phyloP scores from a whole-genome alignment of 1,284 basidiomycete species.

The Chalciporus piperatoides region DNA sequence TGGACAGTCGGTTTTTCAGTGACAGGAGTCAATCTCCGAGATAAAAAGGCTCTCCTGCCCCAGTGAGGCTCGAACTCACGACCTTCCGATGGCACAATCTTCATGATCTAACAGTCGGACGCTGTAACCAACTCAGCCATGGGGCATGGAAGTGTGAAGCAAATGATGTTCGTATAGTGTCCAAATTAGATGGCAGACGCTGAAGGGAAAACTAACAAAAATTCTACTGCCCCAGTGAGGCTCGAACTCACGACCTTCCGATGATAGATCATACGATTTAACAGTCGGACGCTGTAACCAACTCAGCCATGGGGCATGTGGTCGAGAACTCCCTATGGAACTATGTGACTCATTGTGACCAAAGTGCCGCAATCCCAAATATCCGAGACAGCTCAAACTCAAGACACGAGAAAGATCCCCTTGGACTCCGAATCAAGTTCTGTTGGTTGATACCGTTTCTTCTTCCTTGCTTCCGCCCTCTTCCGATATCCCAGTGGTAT shows the following conservation, averaged over 20 bases:
- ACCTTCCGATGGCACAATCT: constrained; percentile 57
- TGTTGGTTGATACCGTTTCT: not conserved
- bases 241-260: constrained; percentile 76
- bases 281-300: constrained; percentile 83
- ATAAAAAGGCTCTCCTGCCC: constrained; percentile 42
- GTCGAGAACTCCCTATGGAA: not conserved
- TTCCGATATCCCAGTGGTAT: not conserved
- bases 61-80: constrained; percentile 72
- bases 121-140: constrained; percentile 81
- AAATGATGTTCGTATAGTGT: not conserved
- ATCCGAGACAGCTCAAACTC: not conserved
- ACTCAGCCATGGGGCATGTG: constrained; percentile 72
- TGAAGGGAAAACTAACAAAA: constrained; percentile 2
- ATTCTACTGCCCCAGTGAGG: constrained; percentile 60
- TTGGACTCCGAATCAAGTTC: not conserved
- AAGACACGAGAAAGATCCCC: not conserved
- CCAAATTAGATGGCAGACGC: too few species aligned
- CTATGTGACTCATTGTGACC: too few species aligned
- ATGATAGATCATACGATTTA: constrained; percentile 38
- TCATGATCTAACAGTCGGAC: constrained; percentile 64
- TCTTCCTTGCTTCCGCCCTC: not conserved
- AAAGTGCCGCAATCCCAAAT: not conserved
- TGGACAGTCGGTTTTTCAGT: constrained; percentile 1
- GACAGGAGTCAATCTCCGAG: not conserved
- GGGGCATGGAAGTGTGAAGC: constrained; percentile 52